Evolutionary conservation across 768 basidiomycete species (phyloP).

Genomic region (Tricholoma matsutake): DNA sequence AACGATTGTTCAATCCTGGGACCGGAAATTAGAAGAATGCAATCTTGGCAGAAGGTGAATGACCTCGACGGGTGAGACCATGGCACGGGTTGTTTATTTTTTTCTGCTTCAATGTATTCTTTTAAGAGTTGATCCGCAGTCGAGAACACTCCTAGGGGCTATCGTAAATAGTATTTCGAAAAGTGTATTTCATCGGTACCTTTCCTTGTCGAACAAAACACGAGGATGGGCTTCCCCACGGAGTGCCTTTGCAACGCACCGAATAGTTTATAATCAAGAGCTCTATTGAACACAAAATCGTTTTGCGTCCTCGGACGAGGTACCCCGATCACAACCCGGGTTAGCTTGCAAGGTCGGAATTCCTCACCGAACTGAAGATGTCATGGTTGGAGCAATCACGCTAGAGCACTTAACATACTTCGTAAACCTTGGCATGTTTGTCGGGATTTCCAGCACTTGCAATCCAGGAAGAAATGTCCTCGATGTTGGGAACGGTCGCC

Average conservation of each 20-base stretch:
- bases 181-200: conserved; percentile 35
- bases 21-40: conserved; percentile 1
- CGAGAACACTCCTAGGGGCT: conserved; percentile 45
- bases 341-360: conserved; percentile 82
- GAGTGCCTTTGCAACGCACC: conserved; percentile 69
- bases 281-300: conserved; percentile 72
- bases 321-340: conserved; percentile 69
- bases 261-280: conserved; percentile 73
- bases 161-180: not conserved
- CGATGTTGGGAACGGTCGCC: conserved; percentile 91
- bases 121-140: conserved; percentile 79
- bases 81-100: conserved; percentile 50
- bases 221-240: conserved; percentile 76
- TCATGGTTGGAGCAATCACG: not conserved
- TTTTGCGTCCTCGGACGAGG: conserved; percentile 61
- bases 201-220: conserved; percentile 90
- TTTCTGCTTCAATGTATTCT: conserved; percentile 59
- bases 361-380: conserved; percentile 82
- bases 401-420: conserved; percentile 40
- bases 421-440: conserved; percentile 59
- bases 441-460: conserved; percentile 37
- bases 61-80: conserved; percentile 66
- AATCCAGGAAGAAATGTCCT: conserved; percentile 89
- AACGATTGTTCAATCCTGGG: conserved; percentile 55
- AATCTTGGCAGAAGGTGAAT: conserved; percentile 5